Evolutionary conservation across 495 filamentous ascomycete species (phyloP).

Genomic region (Beverwykella pulmonaria): DNA sequence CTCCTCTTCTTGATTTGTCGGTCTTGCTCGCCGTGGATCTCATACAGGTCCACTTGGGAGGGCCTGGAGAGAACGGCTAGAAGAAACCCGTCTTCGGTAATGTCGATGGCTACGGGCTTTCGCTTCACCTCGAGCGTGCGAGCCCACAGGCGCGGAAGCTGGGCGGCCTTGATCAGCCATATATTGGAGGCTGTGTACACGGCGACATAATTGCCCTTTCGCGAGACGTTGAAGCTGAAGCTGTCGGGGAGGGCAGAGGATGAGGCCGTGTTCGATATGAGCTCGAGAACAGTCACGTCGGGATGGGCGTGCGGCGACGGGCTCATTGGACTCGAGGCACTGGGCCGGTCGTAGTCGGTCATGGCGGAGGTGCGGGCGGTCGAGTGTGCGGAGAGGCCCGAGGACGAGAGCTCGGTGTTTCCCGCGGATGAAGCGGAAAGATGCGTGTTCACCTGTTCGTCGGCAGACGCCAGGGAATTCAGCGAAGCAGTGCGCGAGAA

Average conservation of each 20-base stretch:
- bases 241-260: slow-evolving; percentile 40
- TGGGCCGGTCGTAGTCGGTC: slow-evolving; percentile 29
- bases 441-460: slow-evolving; percentile 26
- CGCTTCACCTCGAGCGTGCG: slow-evolving; percentile 68
- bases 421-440: slow-evolving; percentile 29
- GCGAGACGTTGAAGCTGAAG: slow-evolving; percentile 39
- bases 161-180: slow-evolving; percentile 36
- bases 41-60: slow-evolving; percentile 81
- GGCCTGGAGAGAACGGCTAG: slow-evolving; percentile 80
- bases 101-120: slow-evolving; percentile 75
- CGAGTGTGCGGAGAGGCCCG: slow-evolving; percentile 28
- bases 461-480: slow-evolving; percentile 22
- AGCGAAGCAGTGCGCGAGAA: slow-evolving; percentile 19
- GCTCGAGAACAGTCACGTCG: slow-evolving; percentile 34
- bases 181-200: slow-evolving; percentile 34
- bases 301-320: slow-evolving; percentile 27
- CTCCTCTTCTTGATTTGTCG: slow-evolving; percentile 53
- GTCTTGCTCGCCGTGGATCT: slow-evolving; percentile 56
- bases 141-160: slow-evolving; percentile 34
- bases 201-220: slow-evolving; percentile 35
- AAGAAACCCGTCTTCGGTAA: slow-evolving; percentile 74
- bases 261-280: slow-evolving; percentile 35
- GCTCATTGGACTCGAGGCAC: slow-evolving; percentile 11
- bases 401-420: slow-evolving; percentile 30
- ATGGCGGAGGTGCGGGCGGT: slow-evolving; percentile 36